Base-by-base conservation (phyloP, 2,329 filamentous ascomycete genomes). In the Scedosporium apiospermum region DNA sequence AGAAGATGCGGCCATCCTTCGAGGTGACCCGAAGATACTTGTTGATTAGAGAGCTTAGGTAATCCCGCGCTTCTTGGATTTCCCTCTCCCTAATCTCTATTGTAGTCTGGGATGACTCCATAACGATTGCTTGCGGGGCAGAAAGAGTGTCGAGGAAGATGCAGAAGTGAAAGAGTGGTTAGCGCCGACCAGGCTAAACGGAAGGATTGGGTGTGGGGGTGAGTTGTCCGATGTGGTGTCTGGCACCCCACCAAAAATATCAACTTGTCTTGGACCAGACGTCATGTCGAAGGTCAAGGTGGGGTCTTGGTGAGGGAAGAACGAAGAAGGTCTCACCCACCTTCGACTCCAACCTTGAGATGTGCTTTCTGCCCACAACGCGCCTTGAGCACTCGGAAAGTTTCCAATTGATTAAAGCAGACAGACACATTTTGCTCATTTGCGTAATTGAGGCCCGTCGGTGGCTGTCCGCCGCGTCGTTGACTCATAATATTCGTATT, bases 1-100 rank as follows among this genome's bases (percentile, higher is more conserved):
- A 85, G 74, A 98, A 99, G 73, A 96, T 87, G 64, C 95, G 90
- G 16, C 85, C 86, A 72, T 98, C 93, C 4, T 86, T 90, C 14
- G 89, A 90, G 68, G 89, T 84, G 62, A 98, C 78, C 63, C 92
- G 88, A 41, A 98, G 77, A 46, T 85, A 90, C 73, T 90, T 90
- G 73, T 90, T 90, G 61, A 96, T 79, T 60, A 96, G 83, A 26
- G 87, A 84, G 41, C 75, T 73, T 30, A 91, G 79, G 69, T 83
- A 90, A 53, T 73, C 70, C 63, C 77, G 76, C 21, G 84, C 82
- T 69, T 83, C 78, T 51, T 77, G 72, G 68, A 82, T 80, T 57
- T 82, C 76, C 76, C 82, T 82, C 26, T 60, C 18, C 6, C 21
- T 60, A 49, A 27, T 23, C 5, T 49, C 59, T 21, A 23, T 27